Evolutionary conservation across 2,329 filamentous ascomycete genomes (phyloP).

Genomic region (Aphanocladium album): DNA sequence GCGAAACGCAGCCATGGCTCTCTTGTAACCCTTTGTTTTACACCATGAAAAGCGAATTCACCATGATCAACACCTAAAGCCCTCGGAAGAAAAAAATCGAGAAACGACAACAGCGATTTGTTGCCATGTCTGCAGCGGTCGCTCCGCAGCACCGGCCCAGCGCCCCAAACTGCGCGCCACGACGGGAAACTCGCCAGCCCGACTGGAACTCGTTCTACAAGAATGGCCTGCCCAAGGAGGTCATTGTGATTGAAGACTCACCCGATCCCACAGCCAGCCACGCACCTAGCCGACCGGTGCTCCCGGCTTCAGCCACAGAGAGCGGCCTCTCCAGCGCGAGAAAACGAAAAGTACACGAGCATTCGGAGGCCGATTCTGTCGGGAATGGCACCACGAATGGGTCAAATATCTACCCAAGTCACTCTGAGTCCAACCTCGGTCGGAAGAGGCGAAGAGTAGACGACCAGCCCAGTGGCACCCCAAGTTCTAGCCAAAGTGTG

Average conservation of each 20-base stretch:
- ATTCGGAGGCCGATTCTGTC: background rate
- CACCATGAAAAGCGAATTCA: slow-evolving; percentile 3
- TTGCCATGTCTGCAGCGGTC: slow-evolving; percentile 12
- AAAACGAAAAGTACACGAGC: slow-evolving; percentile 5
- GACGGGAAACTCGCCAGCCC: slow-evolving; percentile 40
- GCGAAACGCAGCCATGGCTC: background rate
- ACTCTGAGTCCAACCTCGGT: slow-evolving; percentile 2
- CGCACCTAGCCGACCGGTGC: background rate
- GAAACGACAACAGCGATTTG: background rate
- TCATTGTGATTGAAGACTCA: slow-evolving; percentile 70
- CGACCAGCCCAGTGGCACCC: background rate
- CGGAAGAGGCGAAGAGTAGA: slow-evolving; percentile 7
- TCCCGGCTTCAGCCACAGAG: background rate
- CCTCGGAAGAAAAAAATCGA: background rate
- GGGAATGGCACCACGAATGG: slow-evolving; percentile 1
- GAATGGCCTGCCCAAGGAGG: slow-evolving; percentile 69
- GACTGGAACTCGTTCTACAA: slow-evolving; percentile 73
- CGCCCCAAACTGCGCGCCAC: slow-evolving; percentile 6
- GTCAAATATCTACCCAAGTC: background rate
- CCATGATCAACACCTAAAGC: background rate
- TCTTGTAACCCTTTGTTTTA: slow-evolving; percentile 1
- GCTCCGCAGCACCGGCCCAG: slow-evolving; percentile 9
- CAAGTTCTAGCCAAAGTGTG: background rate
- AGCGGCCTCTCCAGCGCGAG: background rate
- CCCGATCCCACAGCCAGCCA: slow-evolving; percentile 40